Evolutionary conservation across 768 basidiomycete genomes (phyloP), one percentile per base, ranked within the genome.

Genomic region (Austroboletus eburneus): DNA sequence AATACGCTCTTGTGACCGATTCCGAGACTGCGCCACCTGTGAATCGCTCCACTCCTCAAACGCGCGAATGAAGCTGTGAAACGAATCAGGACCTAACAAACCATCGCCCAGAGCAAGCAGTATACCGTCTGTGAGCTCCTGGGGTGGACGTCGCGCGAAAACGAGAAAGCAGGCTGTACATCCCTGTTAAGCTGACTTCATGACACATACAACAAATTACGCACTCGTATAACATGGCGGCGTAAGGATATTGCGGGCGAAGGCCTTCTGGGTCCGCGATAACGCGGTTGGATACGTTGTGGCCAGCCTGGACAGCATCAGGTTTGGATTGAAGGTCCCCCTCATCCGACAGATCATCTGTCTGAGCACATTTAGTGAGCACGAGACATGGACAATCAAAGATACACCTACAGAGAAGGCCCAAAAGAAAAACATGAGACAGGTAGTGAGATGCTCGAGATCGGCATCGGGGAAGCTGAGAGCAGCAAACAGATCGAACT

Each of bases 401-500:
- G 42, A 36, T 27, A n/a, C 21, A 54, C 60, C 5, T 45, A 71
- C 69, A 21, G 68, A 58, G 49, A 70, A 70, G 13, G 69, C 69
- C 66, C 68, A 70, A 27, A 70, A 59, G 55, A 68, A 69, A 48
- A 70, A 70, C 20, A 64, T 59, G 23, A 71, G 62, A 48, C 69
- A 63, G 2, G 69, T 70, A 2, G 50, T 61, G 34, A 70, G 63
- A 44, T 70, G 69, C 6, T 51, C 49, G 12, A 54, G 21, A 49
- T 70, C 69, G 8, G 68, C 69, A 32, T 71, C 69, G 9, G 69
- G 66, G 49, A 68, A 70, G 49, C 62, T 65, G 46, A 71, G 66
- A 13, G 66, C 65, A 9, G 69, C 69, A 43, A 69, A 70, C 8
- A 68, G 49, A 44, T 70, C 69, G 45, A 70, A 70, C 55, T 66